Evolutionary conservation across 805 yeast genomes (phyloP).

Genomic region (Peterozyma xylosa): DNA sequence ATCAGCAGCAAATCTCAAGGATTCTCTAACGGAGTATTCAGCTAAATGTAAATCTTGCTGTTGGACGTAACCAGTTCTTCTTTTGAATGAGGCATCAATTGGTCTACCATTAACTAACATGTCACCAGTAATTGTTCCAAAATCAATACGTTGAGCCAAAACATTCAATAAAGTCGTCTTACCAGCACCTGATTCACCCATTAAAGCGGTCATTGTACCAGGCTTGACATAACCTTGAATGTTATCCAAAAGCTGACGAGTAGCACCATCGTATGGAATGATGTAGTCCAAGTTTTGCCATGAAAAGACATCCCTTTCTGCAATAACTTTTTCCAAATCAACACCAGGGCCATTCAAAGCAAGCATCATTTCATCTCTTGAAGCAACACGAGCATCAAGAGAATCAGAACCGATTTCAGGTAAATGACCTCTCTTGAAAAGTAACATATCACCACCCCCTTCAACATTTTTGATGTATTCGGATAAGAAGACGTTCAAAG

Average conservation of each 20-base stretch:
- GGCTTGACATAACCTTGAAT: constrained; percentile 84
- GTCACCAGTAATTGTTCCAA: constrained; percentile 52
- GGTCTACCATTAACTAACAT: constrained; percentile 49
- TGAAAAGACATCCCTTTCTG: constrained; percentile 49
- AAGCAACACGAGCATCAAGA: constrained; percentile 30
- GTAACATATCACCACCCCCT: constrained; percentile 29
- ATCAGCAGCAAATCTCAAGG: constrained; percentile 42
- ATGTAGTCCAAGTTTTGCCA: constrained; percentile 74
- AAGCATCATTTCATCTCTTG: constrained; percentile 19
- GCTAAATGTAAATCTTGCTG: constrained; percentile 51
- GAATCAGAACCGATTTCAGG: constrained; percentile 25
- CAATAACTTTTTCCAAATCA: constrained; percentile 16
- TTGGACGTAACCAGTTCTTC: constrained; percentile 53
- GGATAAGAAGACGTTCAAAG: constrained; percentile 24
- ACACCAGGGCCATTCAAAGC: constrained; percentile 18
- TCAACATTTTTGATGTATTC: constrained; percentile 28
- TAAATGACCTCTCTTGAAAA: constrained; percentile 30
- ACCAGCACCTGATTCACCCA: constrained; percentile 65
- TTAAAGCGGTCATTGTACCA: constrained; percentile 69
- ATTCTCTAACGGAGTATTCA: constrained; percentile 46
- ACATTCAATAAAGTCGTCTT: constrained; percentile 49
- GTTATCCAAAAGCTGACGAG: constrained; percentile 48
- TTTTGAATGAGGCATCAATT: constrained; percentile 39
- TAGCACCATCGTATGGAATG: constrained; percentile 48
- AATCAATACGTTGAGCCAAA: constrained; percentile 43